Base-by-base conservation (phyloP, 306 rosid genomes). In the Hippophae tibetana region DNA sequence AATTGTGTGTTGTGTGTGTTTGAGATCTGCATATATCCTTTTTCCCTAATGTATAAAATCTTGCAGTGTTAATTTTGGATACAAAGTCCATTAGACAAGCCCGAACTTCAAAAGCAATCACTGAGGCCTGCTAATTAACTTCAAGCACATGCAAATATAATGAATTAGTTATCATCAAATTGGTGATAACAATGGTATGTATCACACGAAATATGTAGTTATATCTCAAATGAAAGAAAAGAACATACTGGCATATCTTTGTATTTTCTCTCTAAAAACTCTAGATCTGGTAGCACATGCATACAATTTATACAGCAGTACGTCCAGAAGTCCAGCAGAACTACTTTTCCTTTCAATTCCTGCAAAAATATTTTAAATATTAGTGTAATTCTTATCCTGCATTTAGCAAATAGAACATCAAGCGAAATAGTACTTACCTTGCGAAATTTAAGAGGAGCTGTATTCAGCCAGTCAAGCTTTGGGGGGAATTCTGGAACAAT, bases 301-400 rank as follows among this genome's bases (percentile, higher is more conserved):
- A 90, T 90, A 69, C 98, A 90, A 66, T 90, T 90, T 69, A 90
- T 83, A 68, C 98, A 90, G 69, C 98, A 87, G 57, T 90, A 90
- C 60, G 95, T 90, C 96, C 98, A 90, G 60, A 90, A 87, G 76
- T 90, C 96, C 42, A 90, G 86, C 58, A 90, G 63, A 66, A 90
- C 96, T 74, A 87, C 84, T 78, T 87, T 87, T 71, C 98, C 96
- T 83, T 82, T 90, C 72, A 90, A 77, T 53, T 90, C 96, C 98
- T 90, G 94, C 70, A 63, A 81, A 72, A 42, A 27, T 52, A 58
- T 7, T 57, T n/a, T 68, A 64, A 61, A 49, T 26, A 26, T 56
- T 52, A 27, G 44, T 54, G 23, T 9, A 13, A 41, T 68, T 27
- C 0, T 31, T 49, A 74, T 40, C 69, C 66, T 64, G 52, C 64